Evolutionary conservation across 768 basidiomycete species (phyloP).

Genomic region (Boletus rubroflammeus): DNA sequence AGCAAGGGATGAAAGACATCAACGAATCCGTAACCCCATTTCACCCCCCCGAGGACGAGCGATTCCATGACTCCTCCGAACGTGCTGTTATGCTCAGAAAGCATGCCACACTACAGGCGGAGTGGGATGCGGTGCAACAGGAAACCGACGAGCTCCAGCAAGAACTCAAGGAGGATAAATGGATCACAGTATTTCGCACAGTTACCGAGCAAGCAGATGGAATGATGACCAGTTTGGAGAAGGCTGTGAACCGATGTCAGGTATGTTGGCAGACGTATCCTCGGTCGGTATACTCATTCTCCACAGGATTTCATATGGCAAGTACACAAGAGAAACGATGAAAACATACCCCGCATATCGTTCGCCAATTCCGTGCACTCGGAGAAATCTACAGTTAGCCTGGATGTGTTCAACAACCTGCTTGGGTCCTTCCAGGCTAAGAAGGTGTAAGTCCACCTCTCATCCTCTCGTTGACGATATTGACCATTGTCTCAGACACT

Average conservation of each 20-base stretch:
- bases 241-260: conserved; percentile 86
- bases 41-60: conserved; percentile 45
- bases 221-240: conserved; percentile 96
- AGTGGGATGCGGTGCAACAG: conserved; percentile 80
- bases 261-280: conserved; percentile 40
- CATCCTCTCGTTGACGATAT: conserved; percentile 3
- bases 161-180: conserved; percentile 96
- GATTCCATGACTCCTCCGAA: conserved; percentile 41
- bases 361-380: conserved; percentile 44
- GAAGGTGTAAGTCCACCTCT: conserved; percentile 62
- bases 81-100: conserved; percentile 58
- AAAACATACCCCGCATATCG: conserved; percentile 39
- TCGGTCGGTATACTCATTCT: background rate
- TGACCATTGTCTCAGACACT: conserved; percentile 58
- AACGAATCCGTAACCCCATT: conserved; percentile 64
- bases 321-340: conserved; percentile 59
- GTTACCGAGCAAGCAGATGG: conserved; percentile 94
- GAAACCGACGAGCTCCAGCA: conserved; percentile 81
- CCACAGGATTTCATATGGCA: conserved; percentile 82
- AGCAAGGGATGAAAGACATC: conserved; percentile 67
- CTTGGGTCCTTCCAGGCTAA: conserved; percentile 81
- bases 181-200: conserved; percentile 92
- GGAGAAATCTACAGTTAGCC: conserved; percentile 49
- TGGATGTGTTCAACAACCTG: conserved; percentile 63
- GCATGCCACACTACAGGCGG: conserved; percentile 63